Evolutionary conservation across 192 early-diverging fungal species (phyloP), one percentile per base, ranked within the genome.

Genomic region (Phycomyces blakesleeanus): DNA sequence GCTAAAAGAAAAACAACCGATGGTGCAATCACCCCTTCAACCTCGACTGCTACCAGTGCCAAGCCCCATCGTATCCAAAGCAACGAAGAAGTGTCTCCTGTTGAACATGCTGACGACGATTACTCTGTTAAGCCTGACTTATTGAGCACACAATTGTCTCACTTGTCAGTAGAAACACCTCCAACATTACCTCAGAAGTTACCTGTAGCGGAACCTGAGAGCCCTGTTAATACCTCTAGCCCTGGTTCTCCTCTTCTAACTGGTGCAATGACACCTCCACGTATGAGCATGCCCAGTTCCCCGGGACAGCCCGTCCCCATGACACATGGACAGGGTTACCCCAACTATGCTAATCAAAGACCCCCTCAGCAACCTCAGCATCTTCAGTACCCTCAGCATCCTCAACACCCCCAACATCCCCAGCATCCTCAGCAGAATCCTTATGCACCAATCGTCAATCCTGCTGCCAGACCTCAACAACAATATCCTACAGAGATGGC

Each of bases 1-100:
- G 79, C 79, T 1, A 77, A 74, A 38, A 55, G 76, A 38, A 72
- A 71, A 29, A 79, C 80, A 3, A 63, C 59, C 5, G 81, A 82
- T n/a, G 49, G 50, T 14, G 2, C 27, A 5, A 52, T 49, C 27
- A 44, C 61, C 8, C 24, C 44, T 8, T 16, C 49, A 1, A 50
- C 57, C 24, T 39, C 57, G 8, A 72, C 72, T 16, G 58, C 20
- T 27, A 11, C 22, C 10, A 38, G 2, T 7, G n/a, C 40, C 15
- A 42, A 47, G 34, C 25, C 44, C 6, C 14, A 22, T 12, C 55
- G 55, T 51, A 42, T 26, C 0, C 39, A 55, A 20, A 61, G 50
- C 8, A 57, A 18, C 11, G 57, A 59, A 5, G 20, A 42, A 0
- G 22, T 10, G 14, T 26, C 55, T 5, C 26, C n/a, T 20, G 6